A percentile compares a stretch with the other conserved stretches of the same genome.
Evolutionary conservation across 176 grass and related monocot species (phyloP).

Genomic region (Calamus simplicifolius): DNA sequence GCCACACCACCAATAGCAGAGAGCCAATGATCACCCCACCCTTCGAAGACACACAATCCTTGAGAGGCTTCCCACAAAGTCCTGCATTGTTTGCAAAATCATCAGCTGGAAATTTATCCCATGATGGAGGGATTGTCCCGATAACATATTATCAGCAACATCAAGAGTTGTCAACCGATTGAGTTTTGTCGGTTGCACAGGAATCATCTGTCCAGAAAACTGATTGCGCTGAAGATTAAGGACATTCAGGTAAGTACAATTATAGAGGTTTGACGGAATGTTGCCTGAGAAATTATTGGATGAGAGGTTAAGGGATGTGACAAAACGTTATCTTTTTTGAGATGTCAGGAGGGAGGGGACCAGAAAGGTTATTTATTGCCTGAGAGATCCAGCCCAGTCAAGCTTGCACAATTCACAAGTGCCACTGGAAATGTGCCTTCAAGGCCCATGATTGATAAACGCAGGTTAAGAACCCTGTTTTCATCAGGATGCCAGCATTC

Average conservation of each 20-base stretch:
- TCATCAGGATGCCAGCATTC: slow-evolving; percentile 96
- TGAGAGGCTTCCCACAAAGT: slow-evolving; percentile 58
- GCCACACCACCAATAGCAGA: slow-evolving; percentile 69
- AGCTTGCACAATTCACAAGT: slow-evolving; percentile 78
- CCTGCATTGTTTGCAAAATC: slow-evolving; percentile 48
- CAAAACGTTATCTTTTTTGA: slow-evolving; percentile 42
- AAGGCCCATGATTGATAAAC: slow-evolving; percentile 70
- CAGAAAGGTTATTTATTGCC: slow-evolving; percentile 72
- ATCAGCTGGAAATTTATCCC: slow-evolving; percentile 4
- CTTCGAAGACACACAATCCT: slow-evolving; percentile 28
- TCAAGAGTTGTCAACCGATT: slow-evolving; percentile 36
- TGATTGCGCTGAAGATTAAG: slow-evolving; percentile 68
- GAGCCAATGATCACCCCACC: slow-evolving; percentile 63
- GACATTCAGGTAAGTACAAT: slow-evolving; percentile 65
- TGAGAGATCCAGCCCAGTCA: slow-evolving; percentile 78
- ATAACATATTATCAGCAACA: slow-evolving; percentile 69
- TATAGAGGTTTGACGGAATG: slow-evolving; percentile 57
- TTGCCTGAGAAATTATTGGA: slow-evolving; percentile 75
- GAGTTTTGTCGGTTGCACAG: slow-evolving; percentile 47
- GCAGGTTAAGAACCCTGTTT: slow-evolving; percentile 63
- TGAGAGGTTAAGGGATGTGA: slow-evolving; percentile 78
- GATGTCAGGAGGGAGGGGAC: slow-evolving; percentile 54
- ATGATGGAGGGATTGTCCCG: slow-evolving; percentile 46
- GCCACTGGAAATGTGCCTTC: slow-evolving; percentile 61
- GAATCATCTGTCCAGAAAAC: slow-evolving; percentile 62